Evolutionary conservation across 768 basidiomycete species (phyloP).

Genomic region (Kwoniella botswanensis): DNA sequence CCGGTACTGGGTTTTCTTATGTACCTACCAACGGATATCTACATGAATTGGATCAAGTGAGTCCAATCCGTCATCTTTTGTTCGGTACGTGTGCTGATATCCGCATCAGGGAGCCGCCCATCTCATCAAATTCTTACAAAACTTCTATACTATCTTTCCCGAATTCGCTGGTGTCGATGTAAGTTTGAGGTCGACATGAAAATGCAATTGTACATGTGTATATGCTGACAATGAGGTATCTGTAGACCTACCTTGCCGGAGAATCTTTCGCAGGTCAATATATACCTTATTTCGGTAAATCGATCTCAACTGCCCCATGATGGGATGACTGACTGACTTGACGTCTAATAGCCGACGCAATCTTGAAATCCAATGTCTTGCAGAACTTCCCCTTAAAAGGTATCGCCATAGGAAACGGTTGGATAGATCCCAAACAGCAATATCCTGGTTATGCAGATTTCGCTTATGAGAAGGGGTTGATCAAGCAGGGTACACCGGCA

Average conservation of each 20-base stretch:
- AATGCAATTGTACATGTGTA: background rate
- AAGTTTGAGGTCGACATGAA: slow-evolving; percentile 55
- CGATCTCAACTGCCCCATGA: slow-evolving; percentile 6
- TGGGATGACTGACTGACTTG: slow-evolving; percentile 12
- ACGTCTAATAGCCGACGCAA: slow-evolving; percentile 68
- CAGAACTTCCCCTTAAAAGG: slow-evolving; percentile 73
- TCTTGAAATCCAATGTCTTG: slow-evolving; percentile 66
- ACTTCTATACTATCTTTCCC: slow-evolving; percentile 90
- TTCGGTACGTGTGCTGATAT: too few relatives aligned
- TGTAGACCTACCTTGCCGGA: slow-evolving; percentile 89
- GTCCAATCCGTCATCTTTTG: background rate
- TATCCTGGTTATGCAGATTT: slow-evolving; percentile 90
- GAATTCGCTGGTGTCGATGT: slow-evolving; percentile 83
- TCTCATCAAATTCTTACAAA: slow-evolving; percentile 78
- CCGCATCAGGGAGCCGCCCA: slow-evolving; percentile 70
- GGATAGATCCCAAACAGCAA: slow-evolving; percentile 89
- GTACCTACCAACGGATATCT: slow-evolving; percentile 83
- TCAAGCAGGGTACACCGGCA: slow-evolving; percentile 75
- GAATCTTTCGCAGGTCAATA: slow-evolving; percentile 98
- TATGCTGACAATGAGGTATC: background rate
- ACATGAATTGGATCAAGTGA: slow-evolving; percentile 73
- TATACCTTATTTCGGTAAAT: slow-evolving; percentile 88
- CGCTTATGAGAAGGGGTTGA: slow-evolving; percentile 74
- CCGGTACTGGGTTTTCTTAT: slow-evolving; percentile 92
- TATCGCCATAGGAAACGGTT: slow-evolving; percentile 93